Evolutionary conservation across 2,329 filamentous ascomycete genomes (phyloP).

Genomic region (Fusarium camptoceras): DNA sequence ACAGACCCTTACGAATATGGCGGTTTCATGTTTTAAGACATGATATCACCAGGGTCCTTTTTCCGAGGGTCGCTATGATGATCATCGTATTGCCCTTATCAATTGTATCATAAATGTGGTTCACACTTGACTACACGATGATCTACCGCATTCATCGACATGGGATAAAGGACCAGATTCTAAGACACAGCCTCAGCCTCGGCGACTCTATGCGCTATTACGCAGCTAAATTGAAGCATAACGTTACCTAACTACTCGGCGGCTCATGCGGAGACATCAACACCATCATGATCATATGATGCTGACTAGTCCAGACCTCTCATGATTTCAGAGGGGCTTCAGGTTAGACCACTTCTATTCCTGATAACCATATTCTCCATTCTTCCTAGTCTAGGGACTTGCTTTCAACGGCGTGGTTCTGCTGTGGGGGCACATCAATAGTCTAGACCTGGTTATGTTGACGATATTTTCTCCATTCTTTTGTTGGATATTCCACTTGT

Average conservation of each 20-base stretch:
- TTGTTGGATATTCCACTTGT: constrained; percentile 21
- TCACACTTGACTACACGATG: neutral
- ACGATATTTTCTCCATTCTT: constrained; percentile 15
- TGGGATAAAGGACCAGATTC: neutral
- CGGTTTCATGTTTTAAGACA: constrained; percentile 32
- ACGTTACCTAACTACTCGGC: constrained; percentile 5
- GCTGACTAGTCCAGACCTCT: neutral
- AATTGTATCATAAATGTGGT: constrained; percentile 40
- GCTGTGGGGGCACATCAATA: constrained; percentile 2
- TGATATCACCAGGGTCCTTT: constrained; percentile 35
- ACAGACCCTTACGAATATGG: constrained; percentile 26
- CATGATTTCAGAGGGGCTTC: constrained; percentile 8
- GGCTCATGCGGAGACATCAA: constrained; percentile 1
- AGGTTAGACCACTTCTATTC: constrained; percentile 23
- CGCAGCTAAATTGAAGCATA: constrained; percentile 22
- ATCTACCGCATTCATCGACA: constrained; percentile 1
- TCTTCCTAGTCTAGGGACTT: constrained; percentile 5
- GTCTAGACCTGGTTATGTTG: constrained; percentile 11
- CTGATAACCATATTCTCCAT: constrained; percentile 8
- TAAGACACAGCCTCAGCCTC: neutral
- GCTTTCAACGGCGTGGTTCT: constrained; percentile 21
- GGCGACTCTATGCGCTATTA: neutral
- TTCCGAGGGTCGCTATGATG: constrained; percentile 15
- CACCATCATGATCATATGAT: constrained; percentile 16
- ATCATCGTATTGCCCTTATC: constrained; percentile 15